These are phyloP conservation scores for Xylaria palmicola DNA, from an alignment of 495 filamentous ascomycete species.

Conservation along the genomic window DNA sequence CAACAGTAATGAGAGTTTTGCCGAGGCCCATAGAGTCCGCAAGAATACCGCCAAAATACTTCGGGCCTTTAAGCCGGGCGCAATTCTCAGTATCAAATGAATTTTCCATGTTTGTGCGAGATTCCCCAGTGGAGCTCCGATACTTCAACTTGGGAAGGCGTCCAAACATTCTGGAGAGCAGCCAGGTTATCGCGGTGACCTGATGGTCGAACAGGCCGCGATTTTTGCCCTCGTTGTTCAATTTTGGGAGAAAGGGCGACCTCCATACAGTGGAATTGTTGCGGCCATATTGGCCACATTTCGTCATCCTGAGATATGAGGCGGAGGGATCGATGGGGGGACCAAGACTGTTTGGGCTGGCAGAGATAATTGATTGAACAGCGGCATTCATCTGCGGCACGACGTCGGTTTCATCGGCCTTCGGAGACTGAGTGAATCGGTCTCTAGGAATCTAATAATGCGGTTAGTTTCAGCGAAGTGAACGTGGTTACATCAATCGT, in stretches of 20 bases:
- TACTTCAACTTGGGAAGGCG: conserved; percentile 16
- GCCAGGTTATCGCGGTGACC: conserved; percentile 27
- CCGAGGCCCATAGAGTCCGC: conserved; percentile 95
- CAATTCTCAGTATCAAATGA: conserved; percentile 16
- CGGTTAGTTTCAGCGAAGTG: background rate
- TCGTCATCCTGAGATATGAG: conserved; percentile 20
- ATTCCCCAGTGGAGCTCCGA: background rate
- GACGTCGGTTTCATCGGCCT: conserved; percentile 11
- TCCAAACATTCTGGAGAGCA: conserved; percentile 25
- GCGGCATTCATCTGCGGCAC: conserved; percentile 16
- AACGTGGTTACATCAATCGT: background rate
- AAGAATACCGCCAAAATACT: conserved; percentile 68
- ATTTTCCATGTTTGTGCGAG: background rate
- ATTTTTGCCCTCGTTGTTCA: conserved; percentile 18
- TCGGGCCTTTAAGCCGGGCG: conserved; percentile 18
- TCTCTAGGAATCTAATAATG: background rate
- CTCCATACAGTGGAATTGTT: conserved; percentile 21
- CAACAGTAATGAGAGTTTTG: conserved; percentile 63
- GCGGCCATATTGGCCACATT: conserved; percentile 25
- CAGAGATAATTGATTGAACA: conserved; percentile 14
- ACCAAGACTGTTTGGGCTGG: conserved; percentile 20
- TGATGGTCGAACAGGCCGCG: conserved; percentile 24
- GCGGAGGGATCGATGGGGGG: conserved; percentile 23
- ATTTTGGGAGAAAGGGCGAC: conserved; percentile 19
- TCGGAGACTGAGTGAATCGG: background rate